Conservation (phyloP, 768 basidiomycete species). For the Amanita exitialis region DNA sequence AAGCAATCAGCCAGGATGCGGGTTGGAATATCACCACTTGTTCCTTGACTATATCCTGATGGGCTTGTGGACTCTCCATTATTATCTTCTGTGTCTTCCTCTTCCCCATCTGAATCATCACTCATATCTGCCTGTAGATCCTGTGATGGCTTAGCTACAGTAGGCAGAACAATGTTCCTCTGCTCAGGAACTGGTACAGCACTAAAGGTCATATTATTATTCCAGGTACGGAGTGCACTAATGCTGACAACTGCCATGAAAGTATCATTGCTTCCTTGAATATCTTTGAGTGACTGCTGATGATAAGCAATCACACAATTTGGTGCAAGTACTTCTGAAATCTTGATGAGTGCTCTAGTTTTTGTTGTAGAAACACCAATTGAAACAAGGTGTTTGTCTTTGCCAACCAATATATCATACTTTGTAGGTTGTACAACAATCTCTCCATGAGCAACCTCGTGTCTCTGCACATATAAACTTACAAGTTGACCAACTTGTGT, state of each 20-base stretch:
- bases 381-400: not conserved
- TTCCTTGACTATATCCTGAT: not conserved
- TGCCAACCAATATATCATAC: not conserved
- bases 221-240: conserved; percentile 5
- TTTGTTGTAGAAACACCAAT: conserved; percentile 9
- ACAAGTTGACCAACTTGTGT: conserved; percentile 11
- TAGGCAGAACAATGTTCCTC: not conserved
- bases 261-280: not conserved
- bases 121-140: not conserved
- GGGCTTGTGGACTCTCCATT: not conserved
- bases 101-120: not conserved
- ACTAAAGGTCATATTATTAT: not conserved
- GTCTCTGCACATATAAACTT: conserved; percentile 7
- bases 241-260: conserved; percentile 10
- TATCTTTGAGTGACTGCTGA: conserved; percentile 5
- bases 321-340: conserved; percentile 11
- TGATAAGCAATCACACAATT: conserved; percentile 7
- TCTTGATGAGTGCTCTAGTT: conserved; percentile 9
- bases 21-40: conserved; percentile 1
- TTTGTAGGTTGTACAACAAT: conserved; percentile 6
- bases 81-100: not conserved
- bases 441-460: conserved; percentile 8
- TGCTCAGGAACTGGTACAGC: not conserved
- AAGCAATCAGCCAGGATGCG: conserved; percentile 9
- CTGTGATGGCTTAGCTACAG: not conserved